Conservation (phyloP, 805 yeast species). For the Zygoascus tannicola region DNA sequence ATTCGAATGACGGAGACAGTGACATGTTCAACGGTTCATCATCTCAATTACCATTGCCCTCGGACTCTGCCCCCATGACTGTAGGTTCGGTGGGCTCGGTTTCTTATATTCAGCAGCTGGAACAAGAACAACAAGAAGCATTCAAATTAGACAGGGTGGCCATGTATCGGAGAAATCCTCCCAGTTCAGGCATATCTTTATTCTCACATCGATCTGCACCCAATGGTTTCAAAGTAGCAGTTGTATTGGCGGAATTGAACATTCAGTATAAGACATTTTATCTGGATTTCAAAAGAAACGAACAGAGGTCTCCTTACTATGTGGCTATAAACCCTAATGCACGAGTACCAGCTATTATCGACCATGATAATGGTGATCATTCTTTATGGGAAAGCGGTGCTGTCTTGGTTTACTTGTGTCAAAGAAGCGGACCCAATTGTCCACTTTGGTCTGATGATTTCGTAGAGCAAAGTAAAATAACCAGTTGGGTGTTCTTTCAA, state of each 20-base stretch:
- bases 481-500: slow-evolving; percentile 88
- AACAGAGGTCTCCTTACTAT: slow-evolving; percentile 88
- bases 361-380: slow-evolving; percentile 70
- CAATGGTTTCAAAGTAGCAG: slow-evolving; percentile 92
- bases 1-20: slow-evolving; percentile 1
- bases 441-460: slow-evolving; percentile 72
- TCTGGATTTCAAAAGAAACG: slow-evolving; percentile 77
- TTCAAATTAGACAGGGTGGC: slow-evolving; percentile 39
- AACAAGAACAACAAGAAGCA: slow-evolving; percentile 3
- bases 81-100: slow-evolving; percentile 2
- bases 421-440: slow-evolving; percentile 50
- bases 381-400: slow-evolving; percentile 96
- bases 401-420: slow-evolving; percentile 71
- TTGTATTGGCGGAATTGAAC: slow-evolving; percentile 74
- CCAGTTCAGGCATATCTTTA: slow-evolving; percentile 73
- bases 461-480: slow-evolving; percentile 73
- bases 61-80: slow-evolving; percentile 1
- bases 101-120: slow-evolving; percentile 2
- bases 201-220: slow-evolving; percentile 82
- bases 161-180: slow-evolving; percentile 65
- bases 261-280: slow-evolving; percentile 72
- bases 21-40: slow-evolving; percentile 1
- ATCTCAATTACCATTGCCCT: slow-evolving; percentile 1
- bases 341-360: slow-evolving; percentile 88
- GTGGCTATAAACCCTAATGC: slow-evolving; percentile 94